Conservation (phyloP, 805 yeast species). For the Sugiyamaella valdiviana region DNA sequence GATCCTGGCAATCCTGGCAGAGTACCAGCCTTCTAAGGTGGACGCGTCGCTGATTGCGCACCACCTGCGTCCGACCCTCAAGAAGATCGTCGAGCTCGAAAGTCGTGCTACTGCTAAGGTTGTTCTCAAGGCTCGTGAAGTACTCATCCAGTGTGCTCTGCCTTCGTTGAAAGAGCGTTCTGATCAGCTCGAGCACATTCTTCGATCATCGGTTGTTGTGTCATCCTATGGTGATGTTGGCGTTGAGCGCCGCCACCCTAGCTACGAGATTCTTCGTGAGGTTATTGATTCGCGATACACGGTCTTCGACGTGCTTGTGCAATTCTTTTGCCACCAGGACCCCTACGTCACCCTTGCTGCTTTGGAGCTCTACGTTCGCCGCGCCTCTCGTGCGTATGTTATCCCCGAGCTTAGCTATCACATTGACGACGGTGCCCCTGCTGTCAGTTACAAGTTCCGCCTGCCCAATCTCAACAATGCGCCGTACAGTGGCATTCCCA, state of each 20-base stretch:
- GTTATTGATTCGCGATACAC: slow-evolving; percentile 94
- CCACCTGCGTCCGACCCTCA: slow-evolving; percentile 64
- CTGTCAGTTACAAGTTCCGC: slow-evolving; percentile 83
- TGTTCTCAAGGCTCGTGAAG: slow-evolving; percentile 91
- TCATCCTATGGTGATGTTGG: slow-evolving; percentile 83
- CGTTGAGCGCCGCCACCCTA: slow-evolving; percentile 72
- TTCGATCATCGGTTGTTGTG: slow-evolving; percentile 84
- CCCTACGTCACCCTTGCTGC: slow-evolving; percentile 93
- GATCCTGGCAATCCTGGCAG: slow-evolving; percentile 74
- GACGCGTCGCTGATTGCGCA: slow-evolving; percentile 62
- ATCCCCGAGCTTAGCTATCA: slow-evolving; percentile 68
- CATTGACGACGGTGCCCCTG: slow-evolving; percentile 46
- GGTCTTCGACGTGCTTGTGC: slow-evolving; percentile 92
- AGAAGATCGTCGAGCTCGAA: slow-evolving; percentile 79
- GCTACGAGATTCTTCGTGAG: slow-evolving; percentile 71
- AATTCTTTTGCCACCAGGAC: slow-evolving; percentile 77
- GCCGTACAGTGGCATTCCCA: slow-evolving; percentile 55
- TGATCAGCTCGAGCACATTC: slow-evolving; percentile 93
- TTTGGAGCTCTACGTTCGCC: slow-evolving; percentile 90
- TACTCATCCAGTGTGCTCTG: slow-evolving; percentile 90
- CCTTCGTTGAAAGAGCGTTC: slow-evolving; percentile 95
- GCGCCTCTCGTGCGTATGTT: slow-evolving; percentile 95
- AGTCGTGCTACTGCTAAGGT: slow-evolving; percentile 89
- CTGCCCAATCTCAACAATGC: slow-evolving; percentile 68
- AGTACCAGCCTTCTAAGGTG: slow-evolving; percentile 74